phyloP scores from a whole-genome alignment of 2,329 filamentous ascomycete species.

The Furcasterigmium furcatum region DNA sequence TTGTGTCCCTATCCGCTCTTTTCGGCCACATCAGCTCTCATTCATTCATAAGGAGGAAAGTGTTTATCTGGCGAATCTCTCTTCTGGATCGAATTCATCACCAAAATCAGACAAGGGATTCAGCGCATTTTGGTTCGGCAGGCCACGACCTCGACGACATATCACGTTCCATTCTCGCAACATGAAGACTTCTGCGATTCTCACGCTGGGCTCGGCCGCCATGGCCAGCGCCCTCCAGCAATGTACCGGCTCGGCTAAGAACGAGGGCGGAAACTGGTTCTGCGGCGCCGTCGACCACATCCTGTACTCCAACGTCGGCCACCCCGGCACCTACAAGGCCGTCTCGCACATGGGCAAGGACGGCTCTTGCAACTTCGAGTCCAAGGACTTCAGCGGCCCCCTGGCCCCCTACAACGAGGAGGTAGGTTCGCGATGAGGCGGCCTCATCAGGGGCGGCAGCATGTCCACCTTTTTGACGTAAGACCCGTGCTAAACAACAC shows the following conservation, averaged over 20 bases:
- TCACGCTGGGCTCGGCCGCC: slow-evolving; percentile 22
- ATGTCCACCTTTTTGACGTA: neutral
- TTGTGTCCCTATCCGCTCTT: slow-evolving; percentile 13
- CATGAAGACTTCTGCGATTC: slow-evolving; percentile 26
- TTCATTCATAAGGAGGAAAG: neutral
- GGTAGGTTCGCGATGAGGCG: too few species aligned
- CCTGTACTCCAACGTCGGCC: slow-evolving; percentile 61
- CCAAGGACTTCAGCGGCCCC: slow-evolving; percentile 53
- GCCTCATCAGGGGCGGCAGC: too few species aligned
- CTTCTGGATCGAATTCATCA: neutral
- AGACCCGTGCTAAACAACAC: slow-evolving; percentile 9
- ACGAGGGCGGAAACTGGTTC: slow-evolving; percentile 59
- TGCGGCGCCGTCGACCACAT: slow-evolving; percentile 64
- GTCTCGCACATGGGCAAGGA: slow-evolving; percentile 57
- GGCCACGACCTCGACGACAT: slow-evolving; percentile 3
- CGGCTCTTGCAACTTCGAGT: slow-evolving; percentile 51
- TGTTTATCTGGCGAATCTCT: neutral
- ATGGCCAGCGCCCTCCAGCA: slow-evolving; percentile 27
- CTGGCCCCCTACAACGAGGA: slow-evolving; percentile 68
- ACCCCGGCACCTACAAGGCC: slow-evolving; percentile 59
- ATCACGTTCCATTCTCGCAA: neutral
- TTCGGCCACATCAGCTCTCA: neutral
- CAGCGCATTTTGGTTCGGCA: neutral
- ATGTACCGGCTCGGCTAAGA: slow-evolving; percentile 26
- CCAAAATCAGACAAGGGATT: too few species aligned